Conservation (phyloP, 768 basidiomycete species). For the Glaciozyma antarctica region DNA sequence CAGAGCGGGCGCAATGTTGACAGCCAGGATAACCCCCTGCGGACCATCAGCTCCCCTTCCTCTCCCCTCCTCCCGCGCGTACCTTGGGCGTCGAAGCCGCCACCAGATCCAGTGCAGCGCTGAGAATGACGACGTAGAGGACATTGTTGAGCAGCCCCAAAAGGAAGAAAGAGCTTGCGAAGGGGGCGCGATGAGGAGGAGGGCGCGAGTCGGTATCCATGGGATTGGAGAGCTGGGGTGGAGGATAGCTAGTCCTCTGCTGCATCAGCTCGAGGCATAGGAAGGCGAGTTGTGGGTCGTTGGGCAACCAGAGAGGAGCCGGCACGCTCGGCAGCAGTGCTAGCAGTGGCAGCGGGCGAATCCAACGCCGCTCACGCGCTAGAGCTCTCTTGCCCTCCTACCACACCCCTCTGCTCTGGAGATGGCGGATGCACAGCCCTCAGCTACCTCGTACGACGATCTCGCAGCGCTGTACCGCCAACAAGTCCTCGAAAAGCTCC, state of each 20-base stretch:
- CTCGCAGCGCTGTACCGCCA: neutral
- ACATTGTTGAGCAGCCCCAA: constrained; percentile 34
- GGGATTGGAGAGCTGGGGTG: too few relatives aligned
- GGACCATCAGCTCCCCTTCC: neutral
- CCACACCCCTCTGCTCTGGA: too few relatives aligned
- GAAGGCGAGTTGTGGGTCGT: too few relatives aligned
- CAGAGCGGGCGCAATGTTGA: constrained; percentile 83
- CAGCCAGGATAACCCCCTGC: constrained; percentile 77
- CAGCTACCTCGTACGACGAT: neutral
- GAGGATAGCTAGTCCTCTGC: too few relatives aligned
- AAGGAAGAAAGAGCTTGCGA: constrained; percentile 22
- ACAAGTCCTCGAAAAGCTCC: neutral
- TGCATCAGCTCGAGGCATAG: too few relatives aligned
- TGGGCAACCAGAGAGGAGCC: too few relatives aligned
- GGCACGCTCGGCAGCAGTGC: too few relatives aligned
- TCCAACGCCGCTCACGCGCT: too few relatives aligned
- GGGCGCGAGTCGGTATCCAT: neutral
- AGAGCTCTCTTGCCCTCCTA: too few relatives aligned
- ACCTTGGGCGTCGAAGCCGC: constrained; percentile 61
- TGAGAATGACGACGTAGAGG: constrained; percentile 84
- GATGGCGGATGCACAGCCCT: too few relatives aligned
- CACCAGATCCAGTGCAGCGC: constrained; percentile 78
- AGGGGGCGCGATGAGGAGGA: neutral
- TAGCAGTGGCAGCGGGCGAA: too few relatives aligned
- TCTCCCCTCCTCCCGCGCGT: neutral